Conservation (phyloP, 2,329 filamentous ascomycete genomes). For the Alternaria alternata region DNA sequence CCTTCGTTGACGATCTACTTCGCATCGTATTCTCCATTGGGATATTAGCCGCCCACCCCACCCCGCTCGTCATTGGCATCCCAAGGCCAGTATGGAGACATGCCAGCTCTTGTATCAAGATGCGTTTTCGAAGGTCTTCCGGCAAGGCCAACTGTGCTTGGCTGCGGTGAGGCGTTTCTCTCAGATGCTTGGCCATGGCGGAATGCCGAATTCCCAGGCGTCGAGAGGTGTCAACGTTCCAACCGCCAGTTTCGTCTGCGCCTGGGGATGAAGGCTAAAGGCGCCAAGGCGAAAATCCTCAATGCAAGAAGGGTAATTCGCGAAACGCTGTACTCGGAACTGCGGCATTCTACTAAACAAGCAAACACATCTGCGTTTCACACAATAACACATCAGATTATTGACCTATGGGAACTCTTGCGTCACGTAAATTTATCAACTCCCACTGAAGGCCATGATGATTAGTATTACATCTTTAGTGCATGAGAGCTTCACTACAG, state of each 20-base stretch:
- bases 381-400: neutral
- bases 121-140: constrained; percentile 11
- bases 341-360: neutral
- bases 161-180: constrained; percentile 32
- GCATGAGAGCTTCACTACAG: neutral
- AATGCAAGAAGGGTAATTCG: constrained; percentile 19
- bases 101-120: constrained; percentile 27
- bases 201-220: constrained; percentile 9
- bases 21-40: constrained; percentile 12
- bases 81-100: constrained; percentile 16
- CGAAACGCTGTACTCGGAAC: constrained; percentile 18
- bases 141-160: constrained; percentile 30
- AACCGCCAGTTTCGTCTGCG: constrained; percentile 25
- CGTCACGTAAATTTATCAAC: neutral
- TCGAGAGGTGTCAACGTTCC: constrained; percentile 24
- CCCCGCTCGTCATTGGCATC: constrained; percentile 4
- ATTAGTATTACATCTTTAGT: too few species aligned
- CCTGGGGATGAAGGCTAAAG: constrained; percentile 19
- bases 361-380: neutral
- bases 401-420: neutral
- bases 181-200: constrained; percentile 24
- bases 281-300: constrained; percentile 30
- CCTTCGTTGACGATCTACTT: neutral
- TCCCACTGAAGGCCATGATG: neutral
- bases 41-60: constrained; percentile 12